These are phyloP conservation scores for Coniella vitis DNA, from an alignment of 2,329 filamentous ascomycete genomes.

Conservation along the genomic window DNA sequence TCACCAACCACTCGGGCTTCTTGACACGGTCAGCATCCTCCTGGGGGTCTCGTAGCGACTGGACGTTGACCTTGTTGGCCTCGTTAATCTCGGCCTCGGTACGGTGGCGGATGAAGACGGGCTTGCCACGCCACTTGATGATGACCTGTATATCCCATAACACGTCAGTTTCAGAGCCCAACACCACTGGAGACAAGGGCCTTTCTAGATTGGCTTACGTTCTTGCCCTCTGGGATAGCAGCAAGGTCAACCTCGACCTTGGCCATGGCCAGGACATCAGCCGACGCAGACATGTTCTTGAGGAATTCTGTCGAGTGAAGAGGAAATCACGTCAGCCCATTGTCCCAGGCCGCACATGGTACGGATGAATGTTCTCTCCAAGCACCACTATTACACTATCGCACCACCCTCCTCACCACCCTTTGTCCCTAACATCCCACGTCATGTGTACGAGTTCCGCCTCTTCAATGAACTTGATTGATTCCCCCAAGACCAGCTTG, in stretches of 20 bases:
- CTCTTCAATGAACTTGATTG: not conserved
- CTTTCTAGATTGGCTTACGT: slow-evolving; percentile 54
- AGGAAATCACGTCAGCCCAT: slow-evolving; percentile 7
- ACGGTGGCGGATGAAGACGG: slow-evolving; percentile 98
- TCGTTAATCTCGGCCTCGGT: slow-evolving; percentile 89
- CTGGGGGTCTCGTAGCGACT: slow-evolving; percentile 84
- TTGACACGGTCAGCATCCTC: slow-evolving; percentile 87
- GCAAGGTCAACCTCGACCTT: slow-evolving; percentile 97
- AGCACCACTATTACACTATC: not conserved
- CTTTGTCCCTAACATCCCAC: no score
- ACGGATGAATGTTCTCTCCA: not conserved
- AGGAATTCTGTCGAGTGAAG: slow-evolving; percentile 72
- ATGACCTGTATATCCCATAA: slow-evolving; percentile 58
- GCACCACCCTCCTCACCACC: not conserved
- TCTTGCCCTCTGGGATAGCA: slow-evolving; percentile 97
- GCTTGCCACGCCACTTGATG: slow-evolving; percentile 99
- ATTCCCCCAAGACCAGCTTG: not conserved
- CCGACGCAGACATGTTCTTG: slow-evolving; percentile 99
- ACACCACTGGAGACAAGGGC: not conserved
- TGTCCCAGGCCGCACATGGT: not conserved
- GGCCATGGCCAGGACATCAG: slow-evolving; percentile 96
- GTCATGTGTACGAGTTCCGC: no score
- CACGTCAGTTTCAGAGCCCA: not conserved
- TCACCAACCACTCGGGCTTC: slow-evolving; percentile 98
- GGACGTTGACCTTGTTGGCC: slow-evolving; percentile 80